Percentiles rank a stretch among this genome's conserved stretches.
These are phyloP conservation scores for Talaromyces sp. DNA, from an alignment of 2,329 filamentous ascomycete genomes.

Conservation along the genomic window DNA sequence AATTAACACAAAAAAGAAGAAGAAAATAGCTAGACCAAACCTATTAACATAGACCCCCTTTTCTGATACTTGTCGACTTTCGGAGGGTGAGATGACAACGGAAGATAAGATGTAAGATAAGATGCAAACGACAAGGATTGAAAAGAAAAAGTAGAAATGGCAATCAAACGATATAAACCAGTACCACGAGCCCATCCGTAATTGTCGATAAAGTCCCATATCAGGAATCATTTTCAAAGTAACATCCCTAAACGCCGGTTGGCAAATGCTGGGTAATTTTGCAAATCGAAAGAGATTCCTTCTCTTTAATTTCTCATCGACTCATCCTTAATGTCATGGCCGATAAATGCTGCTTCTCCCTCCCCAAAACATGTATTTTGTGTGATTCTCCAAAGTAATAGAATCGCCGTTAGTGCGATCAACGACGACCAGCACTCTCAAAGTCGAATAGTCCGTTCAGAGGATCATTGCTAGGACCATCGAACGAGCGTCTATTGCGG, in stretches of 20 bases:
- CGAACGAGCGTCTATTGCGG: not conserved
- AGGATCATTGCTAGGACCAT: not conserved
- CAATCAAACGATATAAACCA: not conserved
- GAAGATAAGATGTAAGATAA: not conserved
- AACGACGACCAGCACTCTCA: not conserved
- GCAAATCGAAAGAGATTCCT: not conserved
- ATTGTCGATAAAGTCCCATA: not conserved
- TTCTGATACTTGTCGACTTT: not conserved
- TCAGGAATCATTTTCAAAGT: not conserved
- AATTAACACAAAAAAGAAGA: not conserved
- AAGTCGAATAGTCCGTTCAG: not conserved
- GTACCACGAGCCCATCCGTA: not conserved
- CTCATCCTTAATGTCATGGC: not conserved
- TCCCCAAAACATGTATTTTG: too few relatives aligned
- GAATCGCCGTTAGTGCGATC: not conserved
- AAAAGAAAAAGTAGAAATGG: not conserved
- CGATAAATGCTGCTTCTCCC: not conserved
- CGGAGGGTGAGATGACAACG: not conserved
- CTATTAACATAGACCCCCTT: not conserved
- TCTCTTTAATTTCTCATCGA: not conserved
- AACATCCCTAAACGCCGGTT: not conserved
- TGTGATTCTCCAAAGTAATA: not conserved
- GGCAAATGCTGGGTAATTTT: not conserved
- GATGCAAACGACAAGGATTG: slow-evolving; percentile 7
- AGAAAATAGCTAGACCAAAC: not conserved